Evolutionary conservation across 805 yeast genomes (phyloP).

Genomic region (Wickerhamomyces chambardii): DNA sequence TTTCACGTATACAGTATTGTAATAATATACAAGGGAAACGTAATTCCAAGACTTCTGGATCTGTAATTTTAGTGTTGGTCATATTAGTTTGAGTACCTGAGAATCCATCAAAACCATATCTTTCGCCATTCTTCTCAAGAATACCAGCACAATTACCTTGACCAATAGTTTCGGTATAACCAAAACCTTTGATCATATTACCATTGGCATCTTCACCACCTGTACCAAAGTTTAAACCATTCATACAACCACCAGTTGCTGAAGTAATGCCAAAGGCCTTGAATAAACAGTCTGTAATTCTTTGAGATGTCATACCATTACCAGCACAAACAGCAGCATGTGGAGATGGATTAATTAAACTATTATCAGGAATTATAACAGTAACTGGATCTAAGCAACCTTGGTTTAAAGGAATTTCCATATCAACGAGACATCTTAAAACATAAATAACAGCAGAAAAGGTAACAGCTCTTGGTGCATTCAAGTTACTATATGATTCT

Average conservation of each 20-base stretch:
- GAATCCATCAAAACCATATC: conserved; percentile 39
- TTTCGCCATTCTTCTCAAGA: conserved; percentile 65
- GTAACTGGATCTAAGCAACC: conserved; percentile 41
- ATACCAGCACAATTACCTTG: conserved; percentile 47
- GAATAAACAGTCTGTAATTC: conserved; percentile 43
- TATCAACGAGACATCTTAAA: conserved; percentile 38
- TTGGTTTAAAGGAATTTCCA: conserved; percentile 47
- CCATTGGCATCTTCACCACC: conserved; percentile 30
- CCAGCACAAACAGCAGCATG: conserved; percentile 38
- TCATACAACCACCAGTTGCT: conserved; percentile 51
- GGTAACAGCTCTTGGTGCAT: conserved; percentile 46
- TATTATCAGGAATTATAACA: conserved; percentile 25
- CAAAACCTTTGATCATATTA: conserved; percentile 37
- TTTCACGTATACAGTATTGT: conserved; percentile 32
- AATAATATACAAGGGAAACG: conserved; percentile 40
- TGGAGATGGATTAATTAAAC: conserved; percentile 28
- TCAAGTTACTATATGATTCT: conserved; percentile 42
- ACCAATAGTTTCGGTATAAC: conserved; percentile 46
- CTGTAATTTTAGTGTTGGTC: conserved; percentile 46
- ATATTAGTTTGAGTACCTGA: conserved; percentile 47
- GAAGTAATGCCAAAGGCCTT: conserved; percentile 48
- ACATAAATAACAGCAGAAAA: conserved; percentile 46
- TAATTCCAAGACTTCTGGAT: conserved; percentile 43
- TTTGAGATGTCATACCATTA: conserved; percentile 48
- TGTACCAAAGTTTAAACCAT: conserved; percentile 47